These are phyloP conservation scores for Claviceps monticola DNA, from an alignment of 2,329 filamentous ascomycete genomes.

Conservation along the genomic window DNA sequence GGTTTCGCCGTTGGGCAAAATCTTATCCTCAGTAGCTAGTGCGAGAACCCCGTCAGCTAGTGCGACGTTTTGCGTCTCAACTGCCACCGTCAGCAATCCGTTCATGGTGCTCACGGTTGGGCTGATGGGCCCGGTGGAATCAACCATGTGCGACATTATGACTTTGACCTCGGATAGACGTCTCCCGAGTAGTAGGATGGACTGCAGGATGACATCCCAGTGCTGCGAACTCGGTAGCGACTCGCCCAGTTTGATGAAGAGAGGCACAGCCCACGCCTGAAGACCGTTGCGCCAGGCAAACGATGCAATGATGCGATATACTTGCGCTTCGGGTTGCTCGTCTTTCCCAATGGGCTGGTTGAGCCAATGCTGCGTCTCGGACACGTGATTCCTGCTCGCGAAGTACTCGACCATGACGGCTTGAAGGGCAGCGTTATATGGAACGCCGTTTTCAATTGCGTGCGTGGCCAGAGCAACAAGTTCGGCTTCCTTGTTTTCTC, in stretches of 20 bases:
- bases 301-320: conserved; percentile 18
- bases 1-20: conserved; percentile 55
- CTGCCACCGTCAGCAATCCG: conserved; percentile 56
- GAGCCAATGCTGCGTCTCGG: conserved; percentile 57
- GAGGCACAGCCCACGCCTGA: conserved; percentile 44
- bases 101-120: conserved; percentile 67
- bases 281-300: conserved; percentile 48
- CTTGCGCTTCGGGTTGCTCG: conserved; percentile 8
- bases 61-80: conserved; percentile 53
- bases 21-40: conserved; percentile 49
- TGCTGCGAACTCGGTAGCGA: conserved; percentile 35
- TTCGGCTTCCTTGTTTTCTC: conserved; percentile 43
- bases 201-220: conserved; percentile 64
- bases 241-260: conserved; percentile 41
- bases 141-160: conserved; percentile 61
- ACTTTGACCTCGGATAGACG: conserved; percentile 34
- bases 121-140: conserved; percentile 33
- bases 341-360: conserved; percentile 31
- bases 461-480: conserved; percentile 41
- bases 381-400: conserved; percentile 39
- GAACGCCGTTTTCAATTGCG: conserved; percentile 32
- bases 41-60: conserved; percentile 60
- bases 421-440: conserved; percentile 33
- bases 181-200: conserved; percentile 53
- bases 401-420: conserved; percentile 48